Evolutionary conservation across 345 rosid genomes (phyloP).

Genomic region (Alliaria petiolata): DNA sequence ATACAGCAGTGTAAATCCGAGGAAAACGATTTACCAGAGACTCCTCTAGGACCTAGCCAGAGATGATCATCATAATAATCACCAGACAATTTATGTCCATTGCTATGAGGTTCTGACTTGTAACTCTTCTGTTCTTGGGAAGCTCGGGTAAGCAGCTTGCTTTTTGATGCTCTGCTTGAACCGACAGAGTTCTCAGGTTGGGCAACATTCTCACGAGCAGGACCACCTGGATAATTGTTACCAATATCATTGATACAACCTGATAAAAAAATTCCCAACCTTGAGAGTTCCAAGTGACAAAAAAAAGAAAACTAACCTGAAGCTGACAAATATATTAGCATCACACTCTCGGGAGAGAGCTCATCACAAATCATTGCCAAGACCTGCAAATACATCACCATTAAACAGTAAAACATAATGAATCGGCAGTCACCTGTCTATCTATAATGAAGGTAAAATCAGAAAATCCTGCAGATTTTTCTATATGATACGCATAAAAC

Average conservation of each 20-base stretch:
- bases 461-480: neutral
- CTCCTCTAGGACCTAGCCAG: constrained; percentile 79
- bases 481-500: constrained; percentile 33
- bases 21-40: constrained; percentile 49
- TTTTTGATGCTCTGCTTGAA: constrained; percentile 57
- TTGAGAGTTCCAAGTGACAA: constrained; percentile 8
- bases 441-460: neutral
- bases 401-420: neutral
- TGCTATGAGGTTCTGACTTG: constrained; percentile 43
- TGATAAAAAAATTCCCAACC: neutral
- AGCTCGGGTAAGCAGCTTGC: constrained; percentile 44
- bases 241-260: constrained; percentile 8
- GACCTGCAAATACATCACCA: constrained; percentile 45
- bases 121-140: constrained; percentile 49
- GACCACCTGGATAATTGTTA: constrained; percentile 52
- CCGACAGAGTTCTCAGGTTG: constrained; percentile 51
- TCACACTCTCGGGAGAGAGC: constrained; percentile 75
- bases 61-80: constrained; percentile 48
- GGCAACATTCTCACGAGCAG: constrained; percentile 36
- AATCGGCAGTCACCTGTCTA: neutral
- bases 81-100: constrained; percentile 44
- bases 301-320: constrained; percentile 54
- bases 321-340: constrained; percentile 80
- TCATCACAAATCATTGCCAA: constrained; percentile 88
- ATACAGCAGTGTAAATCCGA: constrained; percentile 2